These are phyloP conservation scores for Alloascoidea hylecoeti DNA, from an alignment of 805 yeast genomes.

Conservation along the genomic window DNA sequence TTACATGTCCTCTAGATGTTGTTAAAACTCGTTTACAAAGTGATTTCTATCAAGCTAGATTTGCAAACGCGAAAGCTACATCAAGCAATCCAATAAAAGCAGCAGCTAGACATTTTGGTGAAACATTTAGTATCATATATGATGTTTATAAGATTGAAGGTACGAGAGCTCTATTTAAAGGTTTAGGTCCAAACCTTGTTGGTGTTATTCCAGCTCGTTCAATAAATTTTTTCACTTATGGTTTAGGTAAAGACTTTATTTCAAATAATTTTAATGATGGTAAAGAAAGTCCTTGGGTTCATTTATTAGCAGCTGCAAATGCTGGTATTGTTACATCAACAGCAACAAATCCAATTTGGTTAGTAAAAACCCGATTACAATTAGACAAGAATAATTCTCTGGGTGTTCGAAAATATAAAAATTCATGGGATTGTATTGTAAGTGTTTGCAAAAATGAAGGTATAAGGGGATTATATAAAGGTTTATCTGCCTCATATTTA, in stretches of 20 bases:
- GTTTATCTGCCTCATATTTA: constrained; percentile 86
- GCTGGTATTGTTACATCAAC: constrained; percentile 95
- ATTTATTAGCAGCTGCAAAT: constrained; percentile 68
- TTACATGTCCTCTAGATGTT: constrained; percentile 91
- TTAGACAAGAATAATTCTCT: constrained; percentile 48
- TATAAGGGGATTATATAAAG: constrained; percentile 64
- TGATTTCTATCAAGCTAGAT: constrained; percentile 39
- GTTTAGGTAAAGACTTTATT: constrained; percentile 77
- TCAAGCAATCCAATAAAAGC: constrained; percentile 19
- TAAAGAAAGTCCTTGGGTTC: constrained; percentile 73
- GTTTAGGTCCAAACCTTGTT: constrained; percentile 90
- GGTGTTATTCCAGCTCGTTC: constrained; percentile 98
- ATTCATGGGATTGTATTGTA: constrained; percentile 72
- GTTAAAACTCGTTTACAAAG: constrained; percentile 93
- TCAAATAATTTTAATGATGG: constrained; percentile 55
- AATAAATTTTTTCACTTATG: constrained; percentile 91
- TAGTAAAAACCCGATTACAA: constrained; percentile 88
- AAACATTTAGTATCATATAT: constrained; percentile 61
- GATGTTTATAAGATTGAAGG: constrained; percentile 72
- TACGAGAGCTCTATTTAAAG: constrained; percentile 74
- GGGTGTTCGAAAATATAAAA: constrained; percentile 49
- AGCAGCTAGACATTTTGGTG: constrained; percentile 60
- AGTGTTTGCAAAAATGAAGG: constrained; percentile 71
- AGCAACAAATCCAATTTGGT: constrained; percentile 96
- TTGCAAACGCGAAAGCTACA: constrained; percentile 6